Conservation (phyloP, 2,329 filamentous ascomycete genomes). For the Alternaria angustiovoidea region DNA sequence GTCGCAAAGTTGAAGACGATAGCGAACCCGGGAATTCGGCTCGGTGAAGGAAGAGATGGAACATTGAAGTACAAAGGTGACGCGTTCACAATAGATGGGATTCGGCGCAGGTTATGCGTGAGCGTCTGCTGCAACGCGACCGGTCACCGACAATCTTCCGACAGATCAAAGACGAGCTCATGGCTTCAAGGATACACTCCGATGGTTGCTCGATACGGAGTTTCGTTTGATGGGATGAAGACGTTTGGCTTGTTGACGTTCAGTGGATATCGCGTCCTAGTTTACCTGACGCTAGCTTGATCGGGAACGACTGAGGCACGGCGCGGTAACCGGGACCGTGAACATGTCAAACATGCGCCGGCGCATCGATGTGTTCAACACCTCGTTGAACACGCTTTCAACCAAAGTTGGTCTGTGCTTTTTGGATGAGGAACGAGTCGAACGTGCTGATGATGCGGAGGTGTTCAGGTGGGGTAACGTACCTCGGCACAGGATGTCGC, state of each 20-base stretch:
- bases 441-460: conserved; percentile 7
- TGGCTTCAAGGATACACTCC: background rate
- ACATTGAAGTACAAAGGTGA: background rate
- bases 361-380: background rate
- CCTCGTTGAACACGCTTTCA: background rate
- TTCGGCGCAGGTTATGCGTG: background rate
- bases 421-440: conserved; percentile 12
- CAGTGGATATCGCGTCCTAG: background rate
- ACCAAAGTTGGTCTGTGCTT: background rate
- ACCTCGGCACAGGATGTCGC: conserved; percentile 20
- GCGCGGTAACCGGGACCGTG: background rate
- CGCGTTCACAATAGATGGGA: background rate
- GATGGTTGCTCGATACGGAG: background rate
- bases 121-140: background rate
- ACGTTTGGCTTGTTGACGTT: background rate
- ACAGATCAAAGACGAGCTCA: background rate
- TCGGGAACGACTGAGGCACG: background rate
- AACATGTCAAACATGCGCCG: background rate
- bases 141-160: background rate
- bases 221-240: background rate
- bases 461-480: conserved; percentile 17
- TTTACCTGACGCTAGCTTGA: background rate
- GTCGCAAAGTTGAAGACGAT: background rate
- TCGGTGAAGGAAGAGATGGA: background rate
- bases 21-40: background rate